phyloP scores from a whole-genome alignment of 2,329 filamentous ascomycete genomes.

The Verticillium isaacii region DNA sequence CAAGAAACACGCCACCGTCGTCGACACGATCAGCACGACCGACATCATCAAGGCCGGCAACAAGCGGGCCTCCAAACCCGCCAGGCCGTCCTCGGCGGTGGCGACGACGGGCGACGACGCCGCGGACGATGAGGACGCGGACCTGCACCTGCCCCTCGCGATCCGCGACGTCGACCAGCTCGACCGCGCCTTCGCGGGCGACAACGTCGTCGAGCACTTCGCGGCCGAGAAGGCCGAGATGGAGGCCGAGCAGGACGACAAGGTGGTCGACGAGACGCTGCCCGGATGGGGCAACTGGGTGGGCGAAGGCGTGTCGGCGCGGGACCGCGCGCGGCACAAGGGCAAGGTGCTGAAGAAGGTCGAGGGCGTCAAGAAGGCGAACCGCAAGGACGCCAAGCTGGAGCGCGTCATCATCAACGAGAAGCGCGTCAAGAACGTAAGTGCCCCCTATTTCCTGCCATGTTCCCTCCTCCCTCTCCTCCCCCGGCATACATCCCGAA shows the following conservation, averaged over 20 bases:
- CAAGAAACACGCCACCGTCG: slow-evolving; percentile 26
- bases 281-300: slow-evolving; percentile 94
- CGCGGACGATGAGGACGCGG: slow-evolving; percentile 32
- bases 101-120: slow-evolving; percentile 25
- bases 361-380: slow-evolving; percentile 68
- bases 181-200: slow-evolving; percentile 79
- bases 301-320: slow-evolving; percentile 73
- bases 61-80: slow-evolving; percentile 18
- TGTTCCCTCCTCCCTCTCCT: neutral
- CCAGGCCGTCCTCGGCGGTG: slow-evolving; percentile 15
- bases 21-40: slow-evolving; percentile 34
- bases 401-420: slow-evolving; percentile 88
- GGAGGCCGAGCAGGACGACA: slow-evolving; percentile 74
- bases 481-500: neutral
- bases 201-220: slow-evolving; percentile 80
- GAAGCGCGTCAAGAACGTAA: slow-evolving; percentile 81
- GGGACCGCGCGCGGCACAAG: slow-evolving; percentile 59
- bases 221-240: slow-evolving; percentile 70
- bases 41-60: slow-evolving; percentile 22
- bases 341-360: slow-evolving; percentile 60
- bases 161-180: slow-evolving; percentile 65
- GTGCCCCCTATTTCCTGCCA: slow-evolving; percentile 9
- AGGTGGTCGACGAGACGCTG: slow-evolving; percentile 76
- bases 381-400: slow-evolving; percentile 78
- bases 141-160: slow-evolving; percentile 49